phyloP scores from a whole-genome alignment of 1,284 basidiomycete species.

The Sporisorium scitamineum region DNA sequence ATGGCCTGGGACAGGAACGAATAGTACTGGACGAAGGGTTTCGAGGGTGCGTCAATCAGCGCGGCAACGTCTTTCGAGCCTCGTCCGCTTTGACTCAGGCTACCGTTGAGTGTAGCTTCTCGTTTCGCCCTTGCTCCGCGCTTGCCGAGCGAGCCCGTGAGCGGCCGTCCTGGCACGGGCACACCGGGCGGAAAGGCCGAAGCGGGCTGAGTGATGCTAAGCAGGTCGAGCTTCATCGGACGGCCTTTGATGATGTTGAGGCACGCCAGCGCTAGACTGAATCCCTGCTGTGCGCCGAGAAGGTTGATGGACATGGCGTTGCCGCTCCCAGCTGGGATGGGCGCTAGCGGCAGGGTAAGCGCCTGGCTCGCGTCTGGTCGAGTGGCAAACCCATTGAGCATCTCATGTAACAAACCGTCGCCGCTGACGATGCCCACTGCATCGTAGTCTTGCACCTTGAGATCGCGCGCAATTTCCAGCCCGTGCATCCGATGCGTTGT shows the following conservation, averaged over 20 bases:
- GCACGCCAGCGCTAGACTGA: conserved; percentile 73
- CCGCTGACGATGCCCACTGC: conserved; percentile 87
- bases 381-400: conserved; percentile 89
- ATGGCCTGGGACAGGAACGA: conserved; percentile 89
- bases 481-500: conserved; percentile 76
- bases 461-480: conserved; percentile 76
- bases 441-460: conserved; percentile 75
- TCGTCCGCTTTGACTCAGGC: conserved; percentile 6
- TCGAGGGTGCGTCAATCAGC: conserved; percentile 40
- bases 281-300: conserved; percentile 70
- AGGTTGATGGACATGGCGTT: conserved; percentile 84
- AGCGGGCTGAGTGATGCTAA: conserved; percentile 79
- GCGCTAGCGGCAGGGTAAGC: conserved; percentile 80
- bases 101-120: conserved; percentile 22
- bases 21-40: conserved; percentile 72
- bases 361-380: conserved; percentile 79
- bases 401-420: conserved; percentile 89
- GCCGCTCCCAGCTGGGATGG: conserved; percentile 88
- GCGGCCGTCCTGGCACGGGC: conserved; percentile 27
- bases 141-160: conserved; percentile 7
- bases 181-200: conserved; percentile 43
- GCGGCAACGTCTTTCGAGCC: conserved; percentile 36
- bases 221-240: conserved; percentile 81
- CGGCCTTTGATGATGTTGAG: conserved; percentile 88
- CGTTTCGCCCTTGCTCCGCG: conserved; percentile 9